Evolutionary conservation across 1,284 basidiomycete genomes (phyloP), one percentile per base, ranked within the genome.

Genomic region (Somion occarium): DNA sequence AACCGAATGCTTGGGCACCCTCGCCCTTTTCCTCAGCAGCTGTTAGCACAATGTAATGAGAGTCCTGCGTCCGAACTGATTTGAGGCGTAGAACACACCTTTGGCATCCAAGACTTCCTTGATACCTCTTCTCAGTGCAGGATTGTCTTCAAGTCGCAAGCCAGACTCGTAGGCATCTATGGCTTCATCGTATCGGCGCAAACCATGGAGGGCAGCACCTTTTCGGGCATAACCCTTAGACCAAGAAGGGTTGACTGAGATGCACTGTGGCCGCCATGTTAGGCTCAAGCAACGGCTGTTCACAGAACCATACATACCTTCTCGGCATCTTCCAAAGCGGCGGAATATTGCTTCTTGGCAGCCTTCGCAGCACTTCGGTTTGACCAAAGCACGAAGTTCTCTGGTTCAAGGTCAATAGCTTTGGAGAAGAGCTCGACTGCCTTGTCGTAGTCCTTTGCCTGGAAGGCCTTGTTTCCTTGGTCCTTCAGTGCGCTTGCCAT

Each of bases 391-490:
- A 98, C 93, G 66, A 92, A 89, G 65, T 94, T 93, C 41, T 73
- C 74, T 2, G 87, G 74, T 71, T 98, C 92, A 61, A 95, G 66
- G 41, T 80, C 84, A 66, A 98, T 91, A 19, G 92, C 95, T 61
- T 95, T 81, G 3, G 87, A 82, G 75, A 97, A 98, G 46, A 89
- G 70, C 60, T 85, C 78, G 72, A 95, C 92, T 9, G 95, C 95
- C 56, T 81, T 83, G 70, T 91, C 85, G 72, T 90, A 98, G 65
- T 97, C 84, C 70, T 96, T 98, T 50, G 92, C 91, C 30, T 89
- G 78, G 73, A 98, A 98, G 38, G 92, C 92, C 69, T 95, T 95
- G 81, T 98, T 98, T 65, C 95, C 95, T 67, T 87, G 83, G 63
- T 93, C 90, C 77, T 98, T 97, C 64, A 94, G 78, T 56, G 82